A percentile compares a stretch with the other conserved stretches of the same genome.
Evolutionary conservation across 2,329 filamentous ascomycete species (phyloP).

Genomic region (Fusarium austroafricanum): DNA sequence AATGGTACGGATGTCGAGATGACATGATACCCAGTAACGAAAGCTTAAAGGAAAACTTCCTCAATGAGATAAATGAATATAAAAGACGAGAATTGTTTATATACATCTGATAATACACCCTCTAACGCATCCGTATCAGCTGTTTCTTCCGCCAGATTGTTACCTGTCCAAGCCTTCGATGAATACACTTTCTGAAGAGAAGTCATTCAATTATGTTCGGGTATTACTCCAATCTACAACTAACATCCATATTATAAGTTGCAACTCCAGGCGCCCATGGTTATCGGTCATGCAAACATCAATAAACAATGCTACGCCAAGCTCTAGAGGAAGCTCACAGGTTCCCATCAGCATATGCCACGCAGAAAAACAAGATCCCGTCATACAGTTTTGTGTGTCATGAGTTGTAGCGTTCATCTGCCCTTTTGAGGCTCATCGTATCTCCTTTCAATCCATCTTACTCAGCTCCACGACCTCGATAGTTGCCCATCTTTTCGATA

Average conservation of each 20-base stretch:
- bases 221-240: constrained; percentile 19
- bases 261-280: constrained; percentile 27
- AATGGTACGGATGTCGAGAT: background rate
- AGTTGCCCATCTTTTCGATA: constrained; percentile 87
- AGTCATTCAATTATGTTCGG: constrained; percentile 7
- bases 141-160: background rate
- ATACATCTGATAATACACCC: constrained; percentile 25
- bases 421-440: constrained; percentile 20
- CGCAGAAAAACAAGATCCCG: constrained; percentile 31
- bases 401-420: constrained; percentile 37
- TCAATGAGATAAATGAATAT: constrained; percentile 6
- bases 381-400: constrained; percentile 43
- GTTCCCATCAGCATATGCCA: constrained; percentile 31
- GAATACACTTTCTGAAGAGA: background rate
- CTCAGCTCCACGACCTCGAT: constrained; percentile 57
- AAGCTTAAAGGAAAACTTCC: background rate
- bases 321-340: constrained; percentile 15
- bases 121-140: background rate
- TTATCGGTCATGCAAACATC: constrained; percentile 20
- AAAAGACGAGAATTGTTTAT: constrained; percentile 3
- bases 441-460: constrained; percentile 23
- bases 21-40: background rate
- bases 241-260: constrained; percentile 28
- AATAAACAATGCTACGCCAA: constrained; percentile 32
- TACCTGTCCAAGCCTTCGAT: background rate